Evolutionary conservation across 2,329 filamentous ascomycete genomes (phyloP), one percentile per base, ranked within the genome.

Genomic region (Cladosporium sp.): DNA sequence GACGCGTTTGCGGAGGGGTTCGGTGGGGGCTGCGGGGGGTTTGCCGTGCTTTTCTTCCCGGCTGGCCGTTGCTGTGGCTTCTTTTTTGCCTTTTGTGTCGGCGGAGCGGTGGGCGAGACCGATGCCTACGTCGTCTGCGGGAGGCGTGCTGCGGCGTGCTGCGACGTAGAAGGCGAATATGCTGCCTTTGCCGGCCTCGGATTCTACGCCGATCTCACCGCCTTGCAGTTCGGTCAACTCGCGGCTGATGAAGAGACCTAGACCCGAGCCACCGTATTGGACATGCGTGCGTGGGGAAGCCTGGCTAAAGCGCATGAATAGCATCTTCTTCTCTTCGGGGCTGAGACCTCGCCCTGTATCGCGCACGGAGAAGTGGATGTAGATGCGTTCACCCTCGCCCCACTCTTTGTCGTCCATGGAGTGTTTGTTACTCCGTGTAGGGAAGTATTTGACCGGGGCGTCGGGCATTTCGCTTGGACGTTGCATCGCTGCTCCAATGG

Each of bases 231-330:
- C 87, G 0, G 86, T 88, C n/a, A 93, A 74, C 49, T 87, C 80
- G 19, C 86, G 78, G 32, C 83, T 87, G 56, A 92, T 91, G 65
- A 90, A 92, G 0, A 92, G 72, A 0, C 88, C 88, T 1, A 93
- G 75, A 0, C 88, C 88, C 0, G 83, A 87, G 0, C 88, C 88
- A 18, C 87, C 88, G 56, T 92, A 90, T 57, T 88, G 82, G 13
- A 88, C 82, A 56, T 89, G 86, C 0, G 86, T 90, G 43, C 81
- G 80, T 1, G 85, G 84, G 18, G 81, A 88, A 0, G 86, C 85
- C 67, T 92, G 88, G 6, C 84, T 83, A 64, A 93, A 93, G 18
- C 86, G 79, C 57, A 88, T 80, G 67, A 92, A 93, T 0, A 93
- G 75, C 39, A 82, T 76, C 43, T 84, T 83, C 69, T 84, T 87